phyloP scores from a whole-genome alignment of 345 rosid species.

The Raphanus raphanistrum region DNA sequence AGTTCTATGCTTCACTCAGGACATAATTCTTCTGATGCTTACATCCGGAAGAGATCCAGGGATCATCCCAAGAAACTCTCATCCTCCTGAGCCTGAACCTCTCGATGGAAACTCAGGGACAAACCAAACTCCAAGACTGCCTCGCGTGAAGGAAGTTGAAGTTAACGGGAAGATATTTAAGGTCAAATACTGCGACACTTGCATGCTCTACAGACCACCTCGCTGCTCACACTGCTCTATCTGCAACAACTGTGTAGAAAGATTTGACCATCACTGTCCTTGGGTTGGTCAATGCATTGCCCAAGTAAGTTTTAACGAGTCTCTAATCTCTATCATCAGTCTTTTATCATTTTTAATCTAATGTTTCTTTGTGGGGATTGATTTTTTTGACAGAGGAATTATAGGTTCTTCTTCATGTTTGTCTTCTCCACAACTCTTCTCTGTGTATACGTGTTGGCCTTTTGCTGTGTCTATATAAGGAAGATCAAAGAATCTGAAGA shows the following conservation, averaged over 20 bases:
- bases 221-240: conserved; percentile 96
- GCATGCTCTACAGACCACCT: conserved; percentile 92
- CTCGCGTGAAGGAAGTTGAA: conserved; percentile 68
- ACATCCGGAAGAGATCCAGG: conserved; percentile 97
- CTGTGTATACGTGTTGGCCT: conserved; percentile 75
- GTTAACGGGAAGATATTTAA: conserved; percentile 64
- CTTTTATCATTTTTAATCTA: conserved; percentile 27
- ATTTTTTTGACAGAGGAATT: conserved; percentile 65
- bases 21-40: conserved; percentile 67
- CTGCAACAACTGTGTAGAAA: conserved; percentile 92
- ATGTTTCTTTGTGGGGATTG: neutral
- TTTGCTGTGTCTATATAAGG: conserved; percentile 72
- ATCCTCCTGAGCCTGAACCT: conserved; percentile 78
- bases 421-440: conserved; percentile 80
- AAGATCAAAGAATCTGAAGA: conserved; percentile 57
- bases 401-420: conserved; percentile 95
- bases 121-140: conserved; percentile 46
- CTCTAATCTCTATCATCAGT: neutral
- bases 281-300: conserved; percentile 99
- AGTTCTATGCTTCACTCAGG: conserved; percentile 46
- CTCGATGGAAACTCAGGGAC: conserved; percentile 50
- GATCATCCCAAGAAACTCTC: conserved; percentile 75
- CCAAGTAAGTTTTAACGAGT: conserved; percentile 49
- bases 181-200: conserved; percentile 89
- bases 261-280: conserved; percentile 96